Base-by-base conservation (phyloP, 371 early-diverging fungal species). In the Cokeromyces recurvatus region DNA sequence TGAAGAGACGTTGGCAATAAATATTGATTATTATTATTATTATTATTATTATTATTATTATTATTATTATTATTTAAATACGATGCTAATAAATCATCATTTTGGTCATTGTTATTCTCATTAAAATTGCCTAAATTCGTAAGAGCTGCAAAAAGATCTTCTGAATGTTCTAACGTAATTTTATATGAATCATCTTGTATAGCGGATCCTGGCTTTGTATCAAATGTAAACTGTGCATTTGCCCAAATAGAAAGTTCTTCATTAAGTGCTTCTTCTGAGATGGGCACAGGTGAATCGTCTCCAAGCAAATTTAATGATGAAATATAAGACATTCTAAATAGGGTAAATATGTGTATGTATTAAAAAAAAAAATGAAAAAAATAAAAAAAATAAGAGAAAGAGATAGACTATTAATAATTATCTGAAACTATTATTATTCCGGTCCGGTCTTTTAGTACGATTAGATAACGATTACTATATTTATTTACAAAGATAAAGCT, bases 211-310 rank as follows among this genome's bases (percentile, higher is more conserved):
- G 79, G 77, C 12, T 68, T 57, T 37, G 60, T 69, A 48, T 86
- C 87, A 41, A 81, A 80, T 31, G 77, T 80, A 57, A 87, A 86
- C 57, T 85, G 82, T 16, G 85, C 82, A 52, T 82, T 84, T 16
- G 86, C 77, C 89, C 89, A 89, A 12, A 84, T 39, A 20, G 70
- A 55, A 16, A 74, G 52, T 24, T 74, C 74, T 19, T 68, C 71
- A 16, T 49, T 50, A 25, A 70, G 53, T 0, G 65, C 38, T 44
- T 74, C 74, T 37, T 74, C 74, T 7, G 59, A 51, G 35, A 65
- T 39, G 25, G 57, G 56, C 25, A 51, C 50, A 29, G 74, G 69
- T 11, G 71, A 59, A 23, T 68, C 68, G 34, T 58, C 58, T 5
- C 57, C 53, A 20, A 71, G 60, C 38, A 67, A 43, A 42, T 74